Evolutionary conservation across 75 land plant species (phyloP).

Genomic region (Selaginella moellendorffii): DNA sequence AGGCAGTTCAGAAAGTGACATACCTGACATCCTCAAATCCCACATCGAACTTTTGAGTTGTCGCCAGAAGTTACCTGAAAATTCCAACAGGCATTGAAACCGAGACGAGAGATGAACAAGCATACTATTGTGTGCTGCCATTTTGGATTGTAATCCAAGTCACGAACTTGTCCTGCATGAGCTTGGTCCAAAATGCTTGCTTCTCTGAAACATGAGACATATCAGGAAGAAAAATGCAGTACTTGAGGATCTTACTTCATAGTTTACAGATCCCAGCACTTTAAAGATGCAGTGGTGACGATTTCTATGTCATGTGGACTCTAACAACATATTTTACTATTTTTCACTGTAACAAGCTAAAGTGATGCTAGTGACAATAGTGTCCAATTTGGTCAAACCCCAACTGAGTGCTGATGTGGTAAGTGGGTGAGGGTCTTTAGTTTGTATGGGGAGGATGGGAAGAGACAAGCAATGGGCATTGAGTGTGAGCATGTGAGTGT

Average conservation of each 20-base stretch:
- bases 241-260: conserved; percentile 49
- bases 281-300: conserved; percentile 54
- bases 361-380: no score
- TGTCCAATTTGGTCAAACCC: no score
- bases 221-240: not conserved
- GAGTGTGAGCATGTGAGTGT: no score
- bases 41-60: conserved; percentile 68
- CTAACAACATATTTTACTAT: no score
- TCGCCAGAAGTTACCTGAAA: conserved; percentile 78
- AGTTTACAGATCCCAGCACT: conserved; percentile 84
- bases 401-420: no score
- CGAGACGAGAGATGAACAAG: not conserved
- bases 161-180: conserved; percentile 40
- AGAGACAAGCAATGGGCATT: no score
- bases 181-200: conserved; percentile 58
- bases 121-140: conserved; percentile 63
- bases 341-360: no score
- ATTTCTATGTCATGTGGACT: conserved; percentile 76
- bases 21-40: conserved; percentile 70
- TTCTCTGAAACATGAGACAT: conserved; percentile 31
- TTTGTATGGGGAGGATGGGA: no score
- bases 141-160: conserved; percentile 63
- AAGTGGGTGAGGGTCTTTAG: no score
- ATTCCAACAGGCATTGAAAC: not conserved
- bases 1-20: conserved; percentile 50